Conservation (phyloP, 1,139 yeast genomes). For the Saccharomyces hybrid region DNA sequence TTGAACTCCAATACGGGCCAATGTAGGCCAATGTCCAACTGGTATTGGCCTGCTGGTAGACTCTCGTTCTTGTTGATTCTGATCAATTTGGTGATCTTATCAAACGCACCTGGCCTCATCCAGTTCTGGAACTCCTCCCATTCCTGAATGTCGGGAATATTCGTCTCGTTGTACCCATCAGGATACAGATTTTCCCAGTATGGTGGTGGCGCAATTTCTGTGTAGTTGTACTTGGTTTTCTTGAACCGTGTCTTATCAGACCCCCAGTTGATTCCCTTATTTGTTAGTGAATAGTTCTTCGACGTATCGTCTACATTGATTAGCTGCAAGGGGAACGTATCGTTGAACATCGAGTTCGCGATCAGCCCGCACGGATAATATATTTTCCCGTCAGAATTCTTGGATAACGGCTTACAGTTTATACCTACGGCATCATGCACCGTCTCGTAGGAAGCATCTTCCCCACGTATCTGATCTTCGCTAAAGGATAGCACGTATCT, state of each 20-base stretch:
- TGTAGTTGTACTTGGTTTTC: slow-evolving; percentile 48
- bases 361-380: slow-evolving; percentile 74
- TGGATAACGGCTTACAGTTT: slow-evolving; percentile 55
- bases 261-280: slow-evolving; percentile 59
- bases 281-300: slow-evolving; percentile 44
- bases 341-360: slow-evolving; percentile 71
- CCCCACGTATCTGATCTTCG: slow-evolving; percentile 82
- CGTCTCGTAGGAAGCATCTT: slow-evolving; percentile 28
- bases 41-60: slow-evolving; percentile 51
- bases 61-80: slow-evolving; percentile 47
- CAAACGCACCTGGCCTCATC: slow-evolving; percentile 81
- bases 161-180: slow-evolving; percentile 58
- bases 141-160: slow-evolving; percentile 51
- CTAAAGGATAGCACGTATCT: slow-evolving; percentile 84
- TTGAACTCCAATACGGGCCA: slow-evolving; percentile 65
- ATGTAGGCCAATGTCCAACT: slow-evolving; percentile 51
- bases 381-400: slow-evolving; percentile 43
- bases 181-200: slow-evolving; percentile 64
- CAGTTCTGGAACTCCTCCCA: slow-evolving; percentile 64
- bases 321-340: slow-evolving; percentile 42
- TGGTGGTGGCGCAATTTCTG: slow-evolving; percentile 71
- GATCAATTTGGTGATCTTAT: slow-evolving; percentile 60
- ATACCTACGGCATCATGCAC: slow-evolving; percentile 67
- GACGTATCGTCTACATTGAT: slow-evolving; percentile 34
- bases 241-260: slow-evolving; percentile 53